Evolutionary conservation across 352 stramenopile species (phyloP), one percentile per base, ranked within the genome.

Genomic region (Globisporangium apiculatum): DNA sequence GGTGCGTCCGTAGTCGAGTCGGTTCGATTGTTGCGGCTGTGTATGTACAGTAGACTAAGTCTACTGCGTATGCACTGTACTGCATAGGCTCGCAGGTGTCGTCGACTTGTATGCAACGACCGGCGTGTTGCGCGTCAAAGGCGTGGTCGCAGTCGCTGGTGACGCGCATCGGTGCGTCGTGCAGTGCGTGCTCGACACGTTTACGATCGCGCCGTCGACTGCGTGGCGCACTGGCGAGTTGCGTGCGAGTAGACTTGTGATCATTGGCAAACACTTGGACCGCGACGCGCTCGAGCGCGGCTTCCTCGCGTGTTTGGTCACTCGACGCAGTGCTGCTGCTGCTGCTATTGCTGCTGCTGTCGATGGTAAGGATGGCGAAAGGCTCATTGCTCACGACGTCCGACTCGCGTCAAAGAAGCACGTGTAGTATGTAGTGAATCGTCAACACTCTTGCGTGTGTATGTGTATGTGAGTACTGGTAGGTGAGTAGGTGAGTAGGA

Each of bases 161-260:
- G 74, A 82, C 40, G 59, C 68, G 24, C 68, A 61, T 5, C 68
- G 71, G 7, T 91, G 81, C 48, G 67, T 91, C 36, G 66, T 91
- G 0, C 81, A 91, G 52, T 76, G 81, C 45, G 78, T 89, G 12
- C 54, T 89, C 24, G 81, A 91, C 57, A 91, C 78, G 48, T 91
- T 87, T 56, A 91, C 78, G 47, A 85, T 89, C 48, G 76, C 81
- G 2, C 81, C 76, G 45, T 72, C 76, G 15, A 47, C 62, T 7
- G 48, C 58, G 0, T 86, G 75, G 71, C 50, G 65, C n/a, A 15
- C 42, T 10, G 42, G 50, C 12, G 74, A 86, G 53, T 53, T 64
- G 51, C 72, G 70, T 6, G 45, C 66, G n/a, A 84, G 68, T 8
- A 73, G 73, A 24, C 68, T 91, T 45, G 81, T 91, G 11, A 50